These are phyloP conservation scores for Potentilla sterilis DNA, from an alignment of 306 rosid species.

Conservation along the genomic window DNA sequence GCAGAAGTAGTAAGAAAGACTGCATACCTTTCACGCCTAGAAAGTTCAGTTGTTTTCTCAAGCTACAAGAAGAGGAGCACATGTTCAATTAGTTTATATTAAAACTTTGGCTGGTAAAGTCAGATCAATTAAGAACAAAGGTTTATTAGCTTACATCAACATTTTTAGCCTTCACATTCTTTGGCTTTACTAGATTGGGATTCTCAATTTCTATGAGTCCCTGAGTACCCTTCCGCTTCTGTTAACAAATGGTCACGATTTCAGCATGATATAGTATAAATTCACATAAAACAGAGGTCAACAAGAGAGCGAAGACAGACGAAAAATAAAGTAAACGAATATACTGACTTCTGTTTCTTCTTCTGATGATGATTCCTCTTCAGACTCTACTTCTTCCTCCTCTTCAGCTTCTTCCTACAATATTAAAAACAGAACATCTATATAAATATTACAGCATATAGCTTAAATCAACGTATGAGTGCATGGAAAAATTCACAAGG, in stretches of 20 bases:
- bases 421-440: slow-evolving; percentile 14
- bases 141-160: slow-evolving; percentile 61
- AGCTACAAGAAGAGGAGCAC: slow-evolving; percentile 42
- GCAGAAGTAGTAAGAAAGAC: slow-evolving; percentile 1
- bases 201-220: slow-evolving; percentile 91
- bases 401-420: slow-evolving; percentile 64
- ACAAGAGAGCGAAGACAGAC: background rate
- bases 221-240: slow-evolving; percentile 84
- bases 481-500: background rate
- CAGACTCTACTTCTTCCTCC: slow-evolving; percentile 43
- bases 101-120: background rate
- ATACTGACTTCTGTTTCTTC: slow-evolving; percentile 50
- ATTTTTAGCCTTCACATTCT: slow-evolving; percentile 74
- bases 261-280: slow-evolving; percentile 10
- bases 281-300: slow-evolving; percentile 8
- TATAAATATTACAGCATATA: background rate
- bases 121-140: background rate
- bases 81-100: background rate
- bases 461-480: background rate
- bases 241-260: slow-evolving; percentile 26
- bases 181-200: slow-evolving; percentile 82
- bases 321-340: background rate
- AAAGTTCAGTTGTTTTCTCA: slow-evolving; percentile 83
- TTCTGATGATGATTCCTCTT: slow-evolving; percentile 42
- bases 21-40: slow-evolving; percentile 93